phyloP scores from a whole-genome alignment of 805 yeast genomes.

The Yueomyces sinensis region DNA sequence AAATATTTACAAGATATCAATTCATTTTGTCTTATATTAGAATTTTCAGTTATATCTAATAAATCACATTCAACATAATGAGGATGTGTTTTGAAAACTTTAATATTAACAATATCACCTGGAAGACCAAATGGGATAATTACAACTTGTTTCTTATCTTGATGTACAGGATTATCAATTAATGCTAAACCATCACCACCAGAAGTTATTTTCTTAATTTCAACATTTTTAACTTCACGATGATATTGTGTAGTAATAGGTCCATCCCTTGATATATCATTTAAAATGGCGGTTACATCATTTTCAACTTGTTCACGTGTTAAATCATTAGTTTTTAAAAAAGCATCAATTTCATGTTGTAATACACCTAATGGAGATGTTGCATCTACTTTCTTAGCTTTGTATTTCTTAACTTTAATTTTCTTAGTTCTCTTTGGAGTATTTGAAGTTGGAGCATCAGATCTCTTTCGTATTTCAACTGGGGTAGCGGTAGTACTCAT shows the following conservation, averaged over 20 bases:
- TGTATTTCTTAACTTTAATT: constrained; percentile 38
- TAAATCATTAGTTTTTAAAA: constrained; percentile 33
- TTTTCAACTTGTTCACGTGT: constrained; percentile 38
- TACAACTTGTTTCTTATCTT: constrained; percentile 40
- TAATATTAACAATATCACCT: constrained; percentile 63
- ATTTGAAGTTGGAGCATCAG: constrained; percentile 1
- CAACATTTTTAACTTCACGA: constrained; percentile 43
- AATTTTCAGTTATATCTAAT: constrained; percentile 33
- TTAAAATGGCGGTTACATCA: constrained; percentile 53
- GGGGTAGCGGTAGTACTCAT: not conserved
- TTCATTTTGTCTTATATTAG: constrained; percentile 42
- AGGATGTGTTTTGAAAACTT: constrained; percentile 69
- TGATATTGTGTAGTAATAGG: constrained; percentile 36
- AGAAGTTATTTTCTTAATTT: constrained; percentile 47
- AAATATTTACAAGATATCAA: constrained; percentile 59
- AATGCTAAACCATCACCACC: constrained; percentile 83
- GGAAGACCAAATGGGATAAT: constrained; percentile 81
- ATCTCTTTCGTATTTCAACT: not conserved
- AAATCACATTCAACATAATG: constrained; percentile 65
- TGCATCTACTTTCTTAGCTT: constrained; percentile 51
- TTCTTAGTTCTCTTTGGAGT: constrained; percentile 18
- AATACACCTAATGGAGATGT: constrained; percentile 76
- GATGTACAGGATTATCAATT: constrained; percentile 43
- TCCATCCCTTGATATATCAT: constrained; percentile 32
- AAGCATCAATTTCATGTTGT: constrained; percentile 53